Percentiles rank a stretch among this genome's conserved stretches.
Evolutionary conservation across 176 grass and related monocot species (phyloP).

Genomic region (maize (Zea mays)): Zm-B73-REFERENCE-NAM-5.0 NC_050102.1:141578501-141579000

Average conservation of each 20-base stretch:
- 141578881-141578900: background rate
- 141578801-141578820: too few species aligned
- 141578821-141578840: background rate
- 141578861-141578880: background rate
- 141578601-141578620: too few species aligned
- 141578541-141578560: background rate
- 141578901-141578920: background rate
- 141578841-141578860: background rate
- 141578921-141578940: background rate
- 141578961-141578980: background rate
- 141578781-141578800: too few species aligned
- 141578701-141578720: too few species aligned
- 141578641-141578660: too few species aligned
- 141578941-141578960: background rate
- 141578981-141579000: background rate
- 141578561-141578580: background rate
- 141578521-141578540: background rate
- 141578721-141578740: too few species aligned
- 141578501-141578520: background rate
- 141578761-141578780: too few species aligned
- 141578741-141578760: background rate
- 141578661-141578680: too few species aligned
- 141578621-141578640: too few species aligned
- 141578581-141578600: too few species aligned
- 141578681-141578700: too few species aligned